A percentile compares a stretch with the other conserved stretches of the same genome.
phyloP scores from a whole-genome alignment of 441 rosid genomes.

The Pelargonium australe region DNA sequence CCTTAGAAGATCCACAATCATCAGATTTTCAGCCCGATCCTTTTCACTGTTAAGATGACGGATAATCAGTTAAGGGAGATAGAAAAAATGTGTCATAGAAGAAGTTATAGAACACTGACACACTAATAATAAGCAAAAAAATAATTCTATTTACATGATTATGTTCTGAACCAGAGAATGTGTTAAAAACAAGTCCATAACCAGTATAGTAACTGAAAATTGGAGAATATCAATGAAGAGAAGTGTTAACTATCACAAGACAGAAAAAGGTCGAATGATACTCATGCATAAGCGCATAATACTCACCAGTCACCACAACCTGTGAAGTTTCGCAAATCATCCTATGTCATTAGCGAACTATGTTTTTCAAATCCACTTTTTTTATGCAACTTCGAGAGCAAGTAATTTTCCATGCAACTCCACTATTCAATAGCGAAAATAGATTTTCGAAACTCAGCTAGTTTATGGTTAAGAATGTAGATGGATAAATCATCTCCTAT shows the following conservation, averaged over 20 bases:
- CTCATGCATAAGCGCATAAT: background rate
- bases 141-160: background rate
- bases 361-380: slow-evolving; percentile 1
- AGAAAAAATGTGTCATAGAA: background rate
- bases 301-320: background rate
- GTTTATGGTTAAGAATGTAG: background rate
- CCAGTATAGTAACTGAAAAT: background rate
- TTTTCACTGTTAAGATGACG: slow-evolving; percentile 57
- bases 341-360: background rate
- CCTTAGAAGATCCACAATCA: slow-evolving; percentile 95
- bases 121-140: background rate
- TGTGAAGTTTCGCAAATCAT: background rate
- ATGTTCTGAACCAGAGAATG: background rate
- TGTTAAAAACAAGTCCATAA: background rate
- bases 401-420: background rate
- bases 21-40: slow-evolving; percentile 93
- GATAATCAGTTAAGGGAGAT: background rate
- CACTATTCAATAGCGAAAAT: background rate
- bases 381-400: no score
- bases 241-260: background rate
- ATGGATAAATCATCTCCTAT: background rate
- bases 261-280: background rate
- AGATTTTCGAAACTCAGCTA: background rate
- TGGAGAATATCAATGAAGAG: background rate
- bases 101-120: background rate